phyloP scores from a whole-genome alignment of 2,329 filamentous ascomycete genomes.

The Diplodia seriata region DNA sequence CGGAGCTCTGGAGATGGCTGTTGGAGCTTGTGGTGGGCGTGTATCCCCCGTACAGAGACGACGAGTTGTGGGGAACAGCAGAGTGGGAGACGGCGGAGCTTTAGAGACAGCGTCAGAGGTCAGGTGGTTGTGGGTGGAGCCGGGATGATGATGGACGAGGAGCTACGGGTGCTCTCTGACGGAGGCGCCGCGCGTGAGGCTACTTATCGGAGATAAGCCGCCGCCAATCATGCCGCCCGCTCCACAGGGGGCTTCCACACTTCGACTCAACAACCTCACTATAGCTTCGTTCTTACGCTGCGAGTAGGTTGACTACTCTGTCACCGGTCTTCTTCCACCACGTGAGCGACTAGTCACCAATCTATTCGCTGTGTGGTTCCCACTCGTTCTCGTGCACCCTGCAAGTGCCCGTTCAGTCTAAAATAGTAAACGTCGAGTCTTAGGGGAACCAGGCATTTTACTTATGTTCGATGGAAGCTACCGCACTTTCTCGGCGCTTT shows the following conservation, averaged over 20 bases:
- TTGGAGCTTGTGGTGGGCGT: neutral
- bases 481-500: no score
- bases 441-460: no score
- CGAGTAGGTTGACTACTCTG: neutral
- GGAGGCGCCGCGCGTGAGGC: slow-evolving; percentile 26
- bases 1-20: neutral
- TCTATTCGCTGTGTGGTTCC: no score
- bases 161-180: slow-evolving; percentile 10
- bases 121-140: slow-evolving; percentile 18
- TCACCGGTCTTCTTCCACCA: no score
- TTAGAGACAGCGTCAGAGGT: slow-evolving; percentile 21
- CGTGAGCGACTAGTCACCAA: no score
- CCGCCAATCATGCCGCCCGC: slow-evolving; percentile 15
- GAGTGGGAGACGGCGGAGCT: slow-evolving; percentile 5
- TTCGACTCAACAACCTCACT: neutral
- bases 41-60: neutral
- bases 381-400: no score
- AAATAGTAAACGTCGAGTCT: no score
- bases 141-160: slow-evolving; percentile 20
- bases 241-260: neutral
- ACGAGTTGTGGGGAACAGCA: neutral
- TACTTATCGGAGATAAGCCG: slow-evolving; percentile 31
- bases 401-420: no score
- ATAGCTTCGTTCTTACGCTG: neutral
- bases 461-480: no score